Base-by-base conservation (phyloP, 192 early-diverging fungal genomes). In the Coemansia umbellata region DNA sequence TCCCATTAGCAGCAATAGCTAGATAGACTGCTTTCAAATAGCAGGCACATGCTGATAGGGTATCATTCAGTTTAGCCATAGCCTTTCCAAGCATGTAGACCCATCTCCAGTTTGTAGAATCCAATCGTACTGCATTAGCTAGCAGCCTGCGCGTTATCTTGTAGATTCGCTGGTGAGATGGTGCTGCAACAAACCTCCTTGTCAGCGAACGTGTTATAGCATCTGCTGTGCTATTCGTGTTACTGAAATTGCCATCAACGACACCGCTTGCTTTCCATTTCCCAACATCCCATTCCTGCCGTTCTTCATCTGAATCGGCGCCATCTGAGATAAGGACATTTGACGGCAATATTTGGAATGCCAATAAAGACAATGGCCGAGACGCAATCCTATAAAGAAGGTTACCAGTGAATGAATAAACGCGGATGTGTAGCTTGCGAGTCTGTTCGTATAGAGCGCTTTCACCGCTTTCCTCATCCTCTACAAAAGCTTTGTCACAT, bases 81-180 rank as follows among this genome's bases (percentile, higher is more conserved):
- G 58, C 18, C 44, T 77, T 77, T 24, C 58, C 74, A 3, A 70
- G 31, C 66, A 69, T 56, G 14, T 77, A 77, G 3, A 40, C 14
- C 36, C 48, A 56, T 41, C 47, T 65, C 74, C 74, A 77, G 55
- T 45, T 55, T 8, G 39, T 30, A 6, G 62, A 13, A 15, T 70
- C 67, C 13, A 70, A 44, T 5, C 22, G 49, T 9, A 55, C 39
- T 11, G 68, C 68, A 19, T 42, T 47, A 2, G 37, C 37, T 37
- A 77, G 51, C 59, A 77, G 48, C 3, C 22, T 26, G 15, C 59
- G 44, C 8, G 74, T 58, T 45, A 77, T 36, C 1, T 37, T 18
- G 22, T 55, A 77, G 9, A 70, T 59, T 6, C 21, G 36, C 10
- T 23, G 17, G 5, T 21, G 18, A 8, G 58, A 36, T n/a, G 67